Conservation (phyloP, 2,329 filamentous ascomycete genomes). For the Pseudocercospora cruenta region DNA sequence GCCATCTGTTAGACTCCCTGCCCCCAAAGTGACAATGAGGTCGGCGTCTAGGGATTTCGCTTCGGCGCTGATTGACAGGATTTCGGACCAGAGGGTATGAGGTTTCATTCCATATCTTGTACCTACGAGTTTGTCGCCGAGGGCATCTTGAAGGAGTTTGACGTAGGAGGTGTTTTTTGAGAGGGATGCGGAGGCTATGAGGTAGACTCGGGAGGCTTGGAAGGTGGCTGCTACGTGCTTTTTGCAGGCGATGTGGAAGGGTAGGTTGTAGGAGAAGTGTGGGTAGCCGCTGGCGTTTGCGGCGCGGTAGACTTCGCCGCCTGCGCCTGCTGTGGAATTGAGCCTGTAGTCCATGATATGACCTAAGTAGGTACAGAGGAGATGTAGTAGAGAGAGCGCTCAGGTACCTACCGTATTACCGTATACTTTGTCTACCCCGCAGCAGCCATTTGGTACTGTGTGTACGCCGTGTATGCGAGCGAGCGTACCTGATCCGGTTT, state of each 20-base stretch:
- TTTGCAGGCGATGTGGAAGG: slow-evolving; percentile 50
- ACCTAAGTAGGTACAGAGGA: too few species aligned
- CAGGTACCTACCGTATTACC: too few species aligned
- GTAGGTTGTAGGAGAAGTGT: slow-evolving; percentile 52
- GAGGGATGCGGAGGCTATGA: slow-evolving; percentile 57
- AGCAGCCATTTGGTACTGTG: too few species aligned
- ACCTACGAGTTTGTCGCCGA: slow-evolving; percentile 52
- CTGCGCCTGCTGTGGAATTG: background rate
- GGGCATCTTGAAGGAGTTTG: slow-evolving; percentile 43
- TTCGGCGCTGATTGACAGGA: slow-evolving; percentile 53
- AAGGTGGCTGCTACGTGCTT: slow-evolving; percentile 53
- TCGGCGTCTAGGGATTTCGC: slow-evolving; percentile 47
- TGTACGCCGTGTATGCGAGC: too few species aligned
- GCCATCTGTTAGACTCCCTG: slow-evolving; percentile 59
- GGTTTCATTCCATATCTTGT: slow-evolving; percentile 56
- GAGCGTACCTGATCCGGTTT: too few species aligned
- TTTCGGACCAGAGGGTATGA: slow-evolving; percentile 59
- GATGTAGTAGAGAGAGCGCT: too few species aligned
- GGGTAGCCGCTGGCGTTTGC: slow-evolving; percentile 35
- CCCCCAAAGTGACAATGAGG: slow-evolving; percentile 58
- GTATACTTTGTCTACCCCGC: too few species aligned
- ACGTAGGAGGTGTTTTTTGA: slow-evolving; percentile 52
- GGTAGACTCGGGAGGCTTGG: slow-evolving; percentile 51
- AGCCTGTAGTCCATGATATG: background rate
- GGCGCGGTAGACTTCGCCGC: slow-evolving; percentile 16